Evolutionary conservation across 1,284 basidiomycete species (phyloP), one percentile per base, ranked within the genome.

Genomic region (Ganoderma multipileum): DNA sequence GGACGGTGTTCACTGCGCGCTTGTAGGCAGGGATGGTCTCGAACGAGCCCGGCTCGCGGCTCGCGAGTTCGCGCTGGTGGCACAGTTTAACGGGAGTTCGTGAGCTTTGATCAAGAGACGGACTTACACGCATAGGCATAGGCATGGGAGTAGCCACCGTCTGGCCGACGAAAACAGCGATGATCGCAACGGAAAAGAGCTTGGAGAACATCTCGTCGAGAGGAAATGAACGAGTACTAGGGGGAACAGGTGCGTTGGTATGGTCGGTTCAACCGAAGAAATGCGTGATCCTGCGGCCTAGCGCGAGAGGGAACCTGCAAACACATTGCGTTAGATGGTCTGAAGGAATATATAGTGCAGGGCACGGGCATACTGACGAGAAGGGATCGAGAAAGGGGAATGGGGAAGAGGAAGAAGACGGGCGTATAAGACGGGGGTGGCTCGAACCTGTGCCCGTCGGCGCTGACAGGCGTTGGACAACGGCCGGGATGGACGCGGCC

Each of bases 21-120:
- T 79, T 84, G 76, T 87, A 88, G 30, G 83, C 83, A 33, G 78
- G 79, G 72, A 88, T 86, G 41, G 81, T 82, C 64, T 85, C 80
- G 61, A 87, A 78, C 30, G 83, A 81, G 63, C 80, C 79, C 47
- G 80, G 75, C 59, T 76, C 78, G 66, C 82, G 82, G 52, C 55
- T 67, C 52, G 72, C 74, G 41, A 78, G 18, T 18, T 73, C 68
- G 60, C 71, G 74, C 77, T 81, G 67, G 1, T 14, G 47, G 64
- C 33, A 58, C 18, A 12, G 41, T 59, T 50, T 67, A 41, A 63
- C 44, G 39, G 16, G 8, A 57, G 14, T 20, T 28, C 11, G 20
- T 18, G 18, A 20, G 16, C 41, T 23, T 30, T 16, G 20, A 61
- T 38, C 23, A 69, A 63, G 63, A 16, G 39, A 57, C 26, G 41